Evolutionary conservation across 2,329 filamentous ascomycete species (phyloP).

Genomic region (Aureobasidium pullulans): DNA sequence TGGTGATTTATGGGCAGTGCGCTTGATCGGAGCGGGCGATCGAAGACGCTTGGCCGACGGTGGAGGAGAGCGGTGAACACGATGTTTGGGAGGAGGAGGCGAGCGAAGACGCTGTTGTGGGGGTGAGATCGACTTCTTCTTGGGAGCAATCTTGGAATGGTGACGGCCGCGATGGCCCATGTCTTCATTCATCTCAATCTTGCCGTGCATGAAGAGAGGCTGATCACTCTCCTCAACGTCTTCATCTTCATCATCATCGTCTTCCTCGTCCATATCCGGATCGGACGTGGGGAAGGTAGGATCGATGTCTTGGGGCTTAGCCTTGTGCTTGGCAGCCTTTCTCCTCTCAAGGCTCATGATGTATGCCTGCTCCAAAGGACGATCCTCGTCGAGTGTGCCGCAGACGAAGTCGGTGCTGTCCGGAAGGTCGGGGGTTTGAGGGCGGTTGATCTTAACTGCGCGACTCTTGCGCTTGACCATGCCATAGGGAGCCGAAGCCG

Average conservation of each 20-base stretch:
- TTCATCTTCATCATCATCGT: slow-evolving; percentile 45
- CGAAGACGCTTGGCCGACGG: slow-evolving; percentile 17
- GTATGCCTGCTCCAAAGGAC: slow-evolving; percentile 89
- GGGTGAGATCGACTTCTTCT: slow-evolving; percentile 39
- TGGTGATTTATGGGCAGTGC: slow-evolving; percentile 19
- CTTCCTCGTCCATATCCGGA: slow-evolving; percentile 72
- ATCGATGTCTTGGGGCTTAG: slow-evolving; percentile 93
- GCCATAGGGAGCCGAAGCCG: slow-evolving; percentile 26
- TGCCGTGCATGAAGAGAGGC: slow-evolving; percentile 60
- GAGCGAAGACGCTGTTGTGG: slow-evolving; percentile 59
- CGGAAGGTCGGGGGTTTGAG: slow-evolving; percentile 62
- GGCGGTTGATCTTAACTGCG: slow-evolving; percentile 27
- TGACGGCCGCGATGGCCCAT: slow-evolving; percentile 39
- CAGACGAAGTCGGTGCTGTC: slow-evolving; percentile 99
- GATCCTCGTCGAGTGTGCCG: slow-evolving; percentile 91
- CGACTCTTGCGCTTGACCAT: slow-evolving; percentile 25
- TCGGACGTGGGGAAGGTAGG: slow-evolving; percentile 95
- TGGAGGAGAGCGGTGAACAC: slow-evolving; percentile 39
- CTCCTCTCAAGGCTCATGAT: slow-evolving; percentile 75
- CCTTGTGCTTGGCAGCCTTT: slow-evolving; percentile 70
- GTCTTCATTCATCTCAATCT: slow-evolving; percentile 54
- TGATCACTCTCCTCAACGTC: slow-evolving; percentile 56
- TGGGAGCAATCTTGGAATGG: slow-evolving; percentile 18
- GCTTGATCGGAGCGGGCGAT: slow-evolving; percentile 29
- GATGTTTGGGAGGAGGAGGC: slow-evolving; percentile 19